Evolutionary conservation across 768 basidiomycete genomes (phyloP).

Genomic region (Exidia glandulosa): DNA sequence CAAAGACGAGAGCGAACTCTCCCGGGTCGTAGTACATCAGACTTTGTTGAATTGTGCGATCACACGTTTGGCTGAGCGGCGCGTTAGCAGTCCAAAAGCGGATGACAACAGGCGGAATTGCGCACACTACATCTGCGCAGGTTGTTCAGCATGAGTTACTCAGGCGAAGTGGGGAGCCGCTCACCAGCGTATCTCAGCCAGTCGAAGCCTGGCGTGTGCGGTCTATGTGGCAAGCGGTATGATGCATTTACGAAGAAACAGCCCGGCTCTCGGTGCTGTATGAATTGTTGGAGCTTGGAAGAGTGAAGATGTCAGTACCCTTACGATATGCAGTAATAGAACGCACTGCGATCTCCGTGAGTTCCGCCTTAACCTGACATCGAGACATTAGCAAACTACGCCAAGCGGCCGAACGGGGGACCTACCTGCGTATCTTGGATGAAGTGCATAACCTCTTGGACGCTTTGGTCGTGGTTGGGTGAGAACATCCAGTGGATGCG

Average conservation of each 20-base stretch:
- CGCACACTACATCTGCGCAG: not conserved
- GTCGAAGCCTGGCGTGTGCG: not conserved
- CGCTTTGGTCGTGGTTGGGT: not conserved
- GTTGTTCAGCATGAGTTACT: not conserved
- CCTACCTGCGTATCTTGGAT: not conserved
- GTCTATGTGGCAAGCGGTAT: not conserved
- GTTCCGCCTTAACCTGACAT: not conserved
- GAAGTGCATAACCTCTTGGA: not conserved
- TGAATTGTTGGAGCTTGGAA: not conserved
- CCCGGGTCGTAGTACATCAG: not conserved
- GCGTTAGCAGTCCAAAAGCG: not conserved
- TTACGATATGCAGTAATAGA: not conserved
- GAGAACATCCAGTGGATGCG: not conserved
- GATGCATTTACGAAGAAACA: not conserved
- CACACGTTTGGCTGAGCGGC: not conserved
- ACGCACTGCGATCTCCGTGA: not conserved
- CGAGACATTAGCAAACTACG: not conserved
- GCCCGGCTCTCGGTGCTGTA: not conserved
- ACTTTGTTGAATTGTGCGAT: not conserved
- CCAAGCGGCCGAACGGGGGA: not conserved
- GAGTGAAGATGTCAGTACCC: not conserved
- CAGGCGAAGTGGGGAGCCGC: not conserved
- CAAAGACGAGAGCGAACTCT: not conserved
- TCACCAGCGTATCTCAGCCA: not conserved
- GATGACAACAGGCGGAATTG: not conserved